These are phyloP conservation scores for Amanita exitialis DNA, from an alignment of 768 basidiomycete species.

Conservation along the genomic window DNA sequence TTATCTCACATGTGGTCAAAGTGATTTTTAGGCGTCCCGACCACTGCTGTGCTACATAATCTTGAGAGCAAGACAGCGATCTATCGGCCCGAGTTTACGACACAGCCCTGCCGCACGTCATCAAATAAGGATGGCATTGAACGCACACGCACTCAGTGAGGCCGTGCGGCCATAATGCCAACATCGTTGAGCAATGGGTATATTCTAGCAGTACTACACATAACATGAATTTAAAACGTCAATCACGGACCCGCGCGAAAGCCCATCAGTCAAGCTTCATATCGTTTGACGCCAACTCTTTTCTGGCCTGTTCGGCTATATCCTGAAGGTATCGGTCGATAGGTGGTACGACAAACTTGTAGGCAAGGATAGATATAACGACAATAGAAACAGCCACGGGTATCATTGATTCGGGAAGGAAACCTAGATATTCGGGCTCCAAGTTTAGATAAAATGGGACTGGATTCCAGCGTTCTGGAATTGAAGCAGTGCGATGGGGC, in stretches of 20 bases:
- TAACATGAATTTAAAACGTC: too few species aligned
- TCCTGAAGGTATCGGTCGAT: constrained; percentile 17
- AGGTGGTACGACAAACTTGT: constrained; percentile 13
- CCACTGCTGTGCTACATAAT: too few species aligned
- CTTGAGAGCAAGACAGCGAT: too few species aligned
- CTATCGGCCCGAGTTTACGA: too few species aligned
- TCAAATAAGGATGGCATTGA: too few species aligned
- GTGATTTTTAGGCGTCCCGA: too few species aligned
- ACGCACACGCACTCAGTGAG: too few species aligned
- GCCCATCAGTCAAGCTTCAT: not conserved
- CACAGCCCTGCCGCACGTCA: too few species aligned
- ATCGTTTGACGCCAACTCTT: constrained; percentile 9
- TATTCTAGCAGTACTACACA: not conserved
- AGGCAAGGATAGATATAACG: constrained; percentile 14
- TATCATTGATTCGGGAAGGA: constrained; percentile 45
- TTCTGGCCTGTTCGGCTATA: constrained; percentile 16
- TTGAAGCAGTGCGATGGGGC: constrained; percentile 8
- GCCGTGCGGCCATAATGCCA: too few species aligned
- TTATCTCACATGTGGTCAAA: too few species aligned
- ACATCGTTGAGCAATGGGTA: not conserved
- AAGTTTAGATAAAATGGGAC: constrained; percentile 45
- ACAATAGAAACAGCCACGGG: constrained; percentile 24
- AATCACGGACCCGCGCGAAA: not conserved
- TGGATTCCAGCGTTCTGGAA: constrained; percentile 13
- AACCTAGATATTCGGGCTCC: constrained; percentile 51